Conservation (phyloP, 345 rosid species). For the Eucalyptus tenuipes region DNA sequence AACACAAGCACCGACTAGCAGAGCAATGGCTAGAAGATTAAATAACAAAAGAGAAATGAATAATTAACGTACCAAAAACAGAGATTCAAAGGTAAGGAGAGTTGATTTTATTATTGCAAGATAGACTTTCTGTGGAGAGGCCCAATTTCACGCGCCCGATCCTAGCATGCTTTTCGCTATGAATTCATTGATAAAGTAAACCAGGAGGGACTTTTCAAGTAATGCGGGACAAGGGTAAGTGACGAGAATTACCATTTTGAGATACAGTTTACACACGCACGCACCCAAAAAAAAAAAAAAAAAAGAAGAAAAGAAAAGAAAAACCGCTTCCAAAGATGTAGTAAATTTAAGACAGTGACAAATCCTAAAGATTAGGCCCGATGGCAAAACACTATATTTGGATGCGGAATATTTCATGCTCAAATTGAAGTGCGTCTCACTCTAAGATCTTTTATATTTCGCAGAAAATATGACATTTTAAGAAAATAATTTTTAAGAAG, state of each 20-base stretch:
- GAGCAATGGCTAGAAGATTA: background rate
- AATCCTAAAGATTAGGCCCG: background rate
- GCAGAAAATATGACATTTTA: too few relatives aligned
- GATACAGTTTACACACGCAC: background rate
- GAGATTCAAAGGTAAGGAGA: background rate
- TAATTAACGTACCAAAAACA: background rate
- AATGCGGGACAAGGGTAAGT: background rate
- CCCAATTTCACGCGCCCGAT: background rate
- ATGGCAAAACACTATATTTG: background rate
- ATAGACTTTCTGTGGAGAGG: background rate
- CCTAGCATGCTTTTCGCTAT: background rate
- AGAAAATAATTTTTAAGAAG: too few relatives aligned
- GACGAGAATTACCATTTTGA: background rate
- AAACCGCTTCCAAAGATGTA: background rate
- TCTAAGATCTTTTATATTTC: background rate
- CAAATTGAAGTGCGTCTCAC: background rate
- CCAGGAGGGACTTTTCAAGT: background rate
- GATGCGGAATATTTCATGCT: background rate
- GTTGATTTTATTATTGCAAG: background rate
- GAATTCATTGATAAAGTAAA: background rate
- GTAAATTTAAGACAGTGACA: background rate
- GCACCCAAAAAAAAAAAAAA: too few relatives aligned
- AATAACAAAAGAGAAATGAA: background rate
- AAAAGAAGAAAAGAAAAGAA: too few relatives aligned
- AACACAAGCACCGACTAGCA: background rate